Evolutionary conservation across 192 early-diverging fungal species (phyloP).

Genomic region (Linnemannia hyalina): DNA sequence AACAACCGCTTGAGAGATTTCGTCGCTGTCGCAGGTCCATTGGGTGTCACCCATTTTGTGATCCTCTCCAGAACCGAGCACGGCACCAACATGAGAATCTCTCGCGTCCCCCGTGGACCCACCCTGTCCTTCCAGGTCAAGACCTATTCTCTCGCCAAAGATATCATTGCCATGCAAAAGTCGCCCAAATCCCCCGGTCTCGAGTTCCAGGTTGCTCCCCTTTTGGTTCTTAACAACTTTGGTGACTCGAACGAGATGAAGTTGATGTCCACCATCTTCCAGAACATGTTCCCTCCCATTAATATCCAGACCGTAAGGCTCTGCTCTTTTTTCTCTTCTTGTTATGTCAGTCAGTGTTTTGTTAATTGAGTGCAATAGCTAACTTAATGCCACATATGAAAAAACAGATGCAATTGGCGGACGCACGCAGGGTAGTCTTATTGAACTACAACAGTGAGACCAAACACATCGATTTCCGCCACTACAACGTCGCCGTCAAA

Average conservation of each 20-base stretch:
- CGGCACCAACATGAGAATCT: conserved; percentile 87
- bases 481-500: conserved; percentile 92
- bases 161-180: conserved; percentile 85
- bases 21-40: conserved; percentile 84
- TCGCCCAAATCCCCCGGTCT: conserved; percentile 81
- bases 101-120: conserved; percentile 91
- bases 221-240: conserved; percentile 90
- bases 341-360: no score
- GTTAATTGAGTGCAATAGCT: not conserved
- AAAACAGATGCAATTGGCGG: conserved; percentile 85
- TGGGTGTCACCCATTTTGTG: conserved; percentile 90
- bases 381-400: not conserved
- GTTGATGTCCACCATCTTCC: conserved; percentile 94
- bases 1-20: conserved; percentile 96
- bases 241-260: conserved; percentile 83
- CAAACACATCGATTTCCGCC: conserved; percentile 90
- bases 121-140: conserved; percentile 90
- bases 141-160: conserved; percentile 85
- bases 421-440: conserved; percentile 92
- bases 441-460: conserved; percentile 92
- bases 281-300: conserved; percentile 97
- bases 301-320: conserved; percentile 85
- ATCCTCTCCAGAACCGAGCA: conserved; percentile 89
- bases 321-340: not conserved
- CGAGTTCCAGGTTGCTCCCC: conserved; percentile 84